Evolutionary conservation across 2,329 filamentous ascomycete genomes (phyloP), one percentile per base, ranked within the genome.

Genomic region (Trichoderma cornu-damae): DNA sequence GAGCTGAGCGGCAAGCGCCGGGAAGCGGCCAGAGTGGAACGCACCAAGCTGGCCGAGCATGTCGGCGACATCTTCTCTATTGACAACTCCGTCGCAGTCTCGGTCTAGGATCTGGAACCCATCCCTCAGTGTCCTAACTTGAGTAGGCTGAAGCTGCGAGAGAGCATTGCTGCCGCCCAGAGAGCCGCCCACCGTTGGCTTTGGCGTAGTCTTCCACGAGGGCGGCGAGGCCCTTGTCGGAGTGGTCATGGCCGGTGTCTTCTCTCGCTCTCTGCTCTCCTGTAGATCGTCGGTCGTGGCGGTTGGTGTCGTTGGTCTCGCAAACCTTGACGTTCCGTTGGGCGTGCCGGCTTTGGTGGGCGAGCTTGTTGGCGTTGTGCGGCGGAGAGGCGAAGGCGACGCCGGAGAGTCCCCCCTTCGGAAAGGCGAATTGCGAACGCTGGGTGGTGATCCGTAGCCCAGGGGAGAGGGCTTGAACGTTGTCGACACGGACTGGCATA

Each of bases 91-190:
- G 67, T 94, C 90, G 67, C 90, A 92, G 72, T 94, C 87, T 60
- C 90, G 82, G 71, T 97, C 94, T 46, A 99, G 79, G 59, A 96
- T 91, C 71, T 95, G 90, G 72, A 97, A 99, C 0, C 88, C 90
- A 69, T 97, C 93, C 60, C 94, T 84, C 73, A 99, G 82, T 65
- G 90, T 89, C 66, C 92, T 85, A 34, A 96, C 84, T 65, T 96
- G 90, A 3, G 89, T 79, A 2, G 90, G 85, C 35, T 93, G 88
- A 40, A 97, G 74, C 66, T 89, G 87, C 2, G 86, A 85, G 43
- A 91, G 76, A 12, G 84, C 78, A 64, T 79, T 84, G 32, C 77
- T 76, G 54, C 75, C 71, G 3, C 70, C 71, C 38, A 76, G 66
- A 5, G 73, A 83, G 32, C 77, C 76, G 55, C 75, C 71, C 3